phyloP scores from a whole-genome alignment of 225 moss, liverwort and hornwort genomes.

The Pseudoscleropodium purum region DNA sequence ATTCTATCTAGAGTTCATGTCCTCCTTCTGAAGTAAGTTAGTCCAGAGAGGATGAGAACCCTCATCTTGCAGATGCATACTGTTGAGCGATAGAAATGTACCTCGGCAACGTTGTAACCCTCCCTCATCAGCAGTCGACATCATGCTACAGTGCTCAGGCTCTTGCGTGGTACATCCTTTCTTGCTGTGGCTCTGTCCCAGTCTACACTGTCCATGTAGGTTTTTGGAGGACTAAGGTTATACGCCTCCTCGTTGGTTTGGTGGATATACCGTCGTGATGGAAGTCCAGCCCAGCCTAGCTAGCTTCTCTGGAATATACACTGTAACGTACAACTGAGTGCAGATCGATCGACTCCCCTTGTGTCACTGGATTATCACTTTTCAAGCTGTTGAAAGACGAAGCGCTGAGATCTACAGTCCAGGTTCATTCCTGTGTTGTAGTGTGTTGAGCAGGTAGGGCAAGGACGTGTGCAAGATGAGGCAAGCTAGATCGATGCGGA shows the following conservation, averaged over 20 bases:
- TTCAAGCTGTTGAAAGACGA: not conserved
- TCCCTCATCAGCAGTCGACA: not conserved
- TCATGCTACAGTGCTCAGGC: not conserved
- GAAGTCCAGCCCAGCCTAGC: not conserved
- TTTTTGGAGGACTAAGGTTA: not conserved
- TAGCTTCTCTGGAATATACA: not conserved
- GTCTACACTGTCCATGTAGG: not conserved
- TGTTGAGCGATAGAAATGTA: not conserved
- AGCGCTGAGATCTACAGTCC: not conserved
- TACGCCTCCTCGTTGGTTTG: not conserved
- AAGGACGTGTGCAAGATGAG: not conserved
- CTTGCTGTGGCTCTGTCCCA: not conserved
- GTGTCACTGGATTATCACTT: not conserved
- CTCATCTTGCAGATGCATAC: not conserved
- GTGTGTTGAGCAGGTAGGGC: not conserved
- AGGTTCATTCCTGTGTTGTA: not conserved
- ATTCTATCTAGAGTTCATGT: not conserved
- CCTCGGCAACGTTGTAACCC: not conserved
- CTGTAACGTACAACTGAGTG: not conserved
- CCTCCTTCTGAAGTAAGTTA: not conserved
- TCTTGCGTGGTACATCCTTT: not conserved
- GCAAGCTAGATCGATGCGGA: not conserved
- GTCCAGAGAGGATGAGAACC: not conserved
- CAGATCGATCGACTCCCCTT: not conserved
- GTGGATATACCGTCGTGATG: not conserved